Conservation (phyloP, 306 rosid species). For the Casuarina glauca region DNA sequence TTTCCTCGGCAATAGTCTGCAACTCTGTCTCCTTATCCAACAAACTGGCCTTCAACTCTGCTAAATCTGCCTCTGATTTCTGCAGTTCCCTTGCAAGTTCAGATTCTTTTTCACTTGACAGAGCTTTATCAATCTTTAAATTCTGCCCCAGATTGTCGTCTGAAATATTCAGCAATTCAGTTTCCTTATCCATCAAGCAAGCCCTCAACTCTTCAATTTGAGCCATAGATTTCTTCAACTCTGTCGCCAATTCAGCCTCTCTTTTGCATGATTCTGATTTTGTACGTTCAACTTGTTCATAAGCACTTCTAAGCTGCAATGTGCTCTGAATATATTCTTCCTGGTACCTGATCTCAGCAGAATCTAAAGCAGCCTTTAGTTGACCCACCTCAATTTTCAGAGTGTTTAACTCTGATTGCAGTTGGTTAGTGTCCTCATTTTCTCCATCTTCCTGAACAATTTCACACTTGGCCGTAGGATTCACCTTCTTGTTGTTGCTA, state of each 20-base stretch:
- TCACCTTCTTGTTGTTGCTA: constrained; percentile 26
- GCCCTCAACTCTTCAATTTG: constrained; percentile 57
- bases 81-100: constrained; percentile 45
- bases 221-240: constrained; percentile 49
- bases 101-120: constrained; percentile 37
- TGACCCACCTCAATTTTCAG: constrained; percentile 60
- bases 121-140: constrained; percentile 29
- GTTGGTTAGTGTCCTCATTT: constrained; percentile 47
- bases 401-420: constrained; percentile 53
- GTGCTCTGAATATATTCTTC: constrained; percentile 82
- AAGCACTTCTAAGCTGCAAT: constrained; percentile 74
- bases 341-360: constrained; percentile 73
- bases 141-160: constrained; percentile 45
- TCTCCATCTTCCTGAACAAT: constrained; percentile 34
- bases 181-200: constrained; percentile 56
- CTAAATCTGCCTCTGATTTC: constrained; percentile 48
- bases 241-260: constrained; percentile 56
- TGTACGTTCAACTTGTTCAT: constrained; percentile 58
- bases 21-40: constrained; percentile 61
- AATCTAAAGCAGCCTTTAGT: constrained; percentile 72
- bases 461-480: constrained; percentile 32
- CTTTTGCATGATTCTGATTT: constrained; percentile 56
- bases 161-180: constrained; percentile 43
- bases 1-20: constrained; percentile 57
- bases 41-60: constrained; percentile 55